These are phyloP conservation scores for Polygonum aviculare DNA, from an alignment of 148 eudicot genomes.

Conservation along the genomic window DNA sequence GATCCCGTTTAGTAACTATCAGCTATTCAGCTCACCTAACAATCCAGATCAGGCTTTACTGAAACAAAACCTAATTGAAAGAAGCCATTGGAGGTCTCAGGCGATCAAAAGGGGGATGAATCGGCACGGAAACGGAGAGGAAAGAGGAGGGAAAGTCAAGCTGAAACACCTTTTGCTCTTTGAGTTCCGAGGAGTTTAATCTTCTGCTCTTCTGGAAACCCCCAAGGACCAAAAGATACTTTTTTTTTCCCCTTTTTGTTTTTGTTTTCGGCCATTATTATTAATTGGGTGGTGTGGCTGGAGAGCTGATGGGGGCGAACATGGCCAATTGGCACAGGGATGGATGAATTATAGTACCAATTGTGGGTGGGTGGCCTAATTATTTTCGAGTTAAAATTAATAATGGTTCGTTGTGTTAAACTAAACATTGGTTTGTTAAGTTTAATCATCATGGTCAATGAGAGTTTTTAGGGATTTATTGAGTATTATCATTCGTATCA, in stretches of 20 bases:
- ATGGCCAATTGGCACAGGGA: slow-evolving; percentile 6
- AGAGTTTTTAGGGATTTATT: background rate
- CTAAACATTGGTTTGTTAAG: too few species aligned
- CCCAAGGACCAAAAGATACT: background rate
- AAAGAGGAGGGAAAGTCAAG: slow-evolving; percentile 2
- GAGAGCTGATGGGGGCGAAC: slow-evolving; percentile 1
- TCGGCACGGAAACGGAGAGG: slow-evolving; percentile 11
- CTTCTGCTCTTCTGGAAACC: background rate
- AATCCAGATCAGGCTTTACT: too few species aligned
- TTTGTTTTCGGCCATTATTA: background rate
- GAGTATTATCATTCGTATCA: background rate
- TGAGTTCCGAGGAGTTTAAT: background rate
- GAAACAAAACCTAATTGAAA: background rate
- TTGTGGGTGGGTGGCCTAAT: background rate
- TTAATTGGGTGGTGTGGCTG: slow-evolving; percentile 2
- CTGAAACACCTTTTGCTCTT: background rate
- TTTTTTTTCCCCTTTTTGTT: background rate
- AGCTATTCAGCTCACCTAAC: background rate
- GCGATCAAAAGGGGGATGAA: background rate
- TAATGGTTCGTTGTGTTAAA: too few species aligned
- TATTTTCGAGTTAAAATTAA: background rate
- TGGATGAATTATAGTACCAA: background rate
- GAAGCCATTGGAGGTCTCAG: background rate
- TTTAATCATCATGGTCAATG: background rate
- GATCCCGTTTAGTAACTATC: slow-evolving; percentile 5